A percentile compares a stretch with the other conserved stretches of the same genome.
Conservation (phyloP, 176 grass and related monocot genomes). For the Lolium perenne region DNA sequence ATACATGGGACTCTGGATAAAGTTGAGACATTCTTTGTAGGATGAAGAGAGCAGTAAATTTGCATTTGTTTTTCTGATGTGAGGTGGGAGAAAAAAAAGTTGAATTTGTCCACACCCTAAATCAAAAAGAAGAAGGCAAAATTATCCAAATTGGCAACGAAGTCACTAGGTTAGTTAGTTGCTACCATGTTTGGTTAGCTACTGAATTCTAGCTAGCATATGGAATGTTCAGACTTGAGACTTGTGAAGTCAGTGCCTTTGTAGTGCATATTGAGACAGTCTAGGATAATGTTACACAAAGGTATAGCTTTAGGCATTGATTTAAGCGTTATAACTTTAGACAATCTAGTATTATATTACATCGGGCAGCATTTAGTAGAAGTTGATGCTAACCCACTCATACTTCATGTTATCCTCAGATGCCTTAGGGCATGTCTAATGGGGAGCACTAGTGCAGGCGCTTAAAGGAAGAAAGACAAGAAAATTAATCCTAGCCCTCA, state of each 20-base stretch:
- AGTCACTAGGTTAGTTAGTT: background rate
- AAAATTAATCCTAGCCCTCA: too few species aligned
- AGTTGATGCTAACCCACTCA: constrained; percentile 55
- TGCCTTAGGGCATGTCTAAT: too few species aligned
- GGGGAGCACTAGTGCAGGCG: too few species aligned
- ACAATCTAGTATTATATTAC: background rate
- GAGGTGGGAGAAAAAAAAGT: too few species aligned
- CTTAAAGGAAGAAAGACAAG: too few species aligned
- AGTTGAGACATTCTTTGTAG: too few species aligned
- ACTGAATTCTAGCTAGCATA: constrained; percentile 31
- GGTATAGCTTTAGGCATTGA: too few species aligned
- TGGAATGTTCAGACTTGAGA: constrained; percentile 36
- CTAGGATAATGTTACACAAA: constrained; percentile 20
- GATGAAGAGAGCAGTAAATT: background rate
- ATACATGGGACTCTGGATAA: too few species aligned
- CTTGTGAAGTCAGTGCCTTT: constrained; percentile 7
- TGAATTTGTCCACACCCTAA: too few species aligned
- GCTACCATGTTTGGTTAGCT: background rate
- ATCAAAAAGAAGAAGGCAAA: background rate
- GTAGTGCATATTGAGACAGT: constrained; percentile 20
- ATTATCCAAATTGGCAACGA: background rate
- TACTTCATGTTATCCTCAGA: constrained; percentile 25
- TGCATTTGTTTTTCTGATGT: background rate
- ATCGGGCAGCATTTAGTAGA: constrained; percentile 8
- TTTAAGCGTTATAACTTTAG: background rate